Evolutionary conservation across 2,329 filamentous ascomycete species (phyloP), one percentile per base, ranked within the genome.

Genomic region (Scedosporium dehoogii): DNA sequence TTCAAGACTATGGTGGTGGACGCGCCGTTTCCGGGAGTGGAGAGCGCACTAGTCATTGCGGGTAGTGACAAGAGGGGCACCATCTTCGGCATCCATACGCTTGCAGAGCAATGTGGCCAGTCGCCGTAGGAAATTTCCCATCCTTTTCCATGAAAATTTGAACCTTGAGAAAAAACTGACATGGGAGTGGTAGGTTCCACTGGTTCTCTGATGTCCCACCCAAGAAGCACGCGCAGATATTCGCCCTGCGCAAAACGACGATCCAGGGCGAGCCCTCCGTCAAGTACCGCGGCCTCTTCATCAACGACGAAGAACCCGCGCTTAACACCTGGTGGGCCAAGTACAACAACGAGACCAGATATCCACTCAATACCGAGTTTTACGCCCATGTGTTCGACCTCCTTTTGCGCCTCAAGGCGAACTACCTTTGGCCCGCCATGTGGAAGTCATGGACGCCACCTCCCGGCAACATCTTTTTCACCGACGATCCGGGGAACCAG

Each of bases 41-140:
- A 78, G 0, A 76, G 77, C 64, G 87, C 87, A 1, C 75, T 90
- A 18, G 83, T 90, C 1, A 85, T 91, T 70, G 85, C 83, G 38
- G 87, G 85, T 10, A 86, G 83, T 68, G 86, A 90, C 70, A 72
- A 77, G 2, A 78, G 87, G 65, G 86, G 85, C 14, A 83, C 85
- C 2, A 88, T 91, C 62, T 91, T 82, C 67, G 88, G 88, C 10
- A 75, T 89, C 21, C 91, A 91, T 73, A 86, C 87, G 66, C 72
- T 90, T 58, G 88, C 85, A 23, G 86, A 90, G 72, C 86, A 90
- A 70, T 89, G 90, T 63, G 88, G 88, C 27, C 59, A 60, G 44
- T 60, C 59, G 29, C 59, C 59, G 59, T 60, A 53, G 7, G 59
- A 9, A 14, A 27, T 16, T 29, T 7, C 44, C 25, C 10, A 14